phyloP scores from a whole-genome alignment of 768 basidiomycete species.

The Lentinula sp. region DNA sequence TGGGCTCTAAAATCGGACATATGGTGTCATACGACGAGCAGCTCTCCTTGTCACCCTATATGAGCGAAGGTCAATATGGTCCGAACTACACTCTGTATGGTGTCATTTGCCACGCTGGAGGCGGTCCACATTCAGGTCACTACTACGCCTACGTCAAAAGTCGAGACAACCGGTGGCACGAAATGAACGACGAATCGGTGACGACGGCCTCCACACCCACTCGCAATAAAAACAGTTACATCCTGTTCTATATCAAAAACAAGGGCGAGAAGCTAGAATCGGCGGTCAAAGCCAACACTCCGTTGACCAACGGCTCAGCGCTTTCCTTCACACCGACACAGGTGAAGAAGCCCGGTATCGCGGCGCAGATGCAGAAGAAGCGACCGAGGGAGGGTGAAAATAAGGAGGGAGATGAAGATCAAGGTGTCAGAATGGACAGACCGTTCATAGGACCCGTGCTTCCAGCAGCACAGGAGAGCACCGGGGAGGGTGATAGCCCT shows the following conservation, averaged over 20 bases:
- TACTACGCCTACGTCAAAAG: conserved; percentile 85
- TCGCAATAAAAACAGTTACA: conserved; percentile 77
- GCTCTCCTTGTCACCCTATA: conserved; percentile 66
- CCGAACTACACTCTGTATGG: conserved; percentile 86
- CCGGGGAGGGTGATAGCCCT: conserved; percentile 20
- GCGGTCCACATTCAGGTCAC: conserved; percentile 92
- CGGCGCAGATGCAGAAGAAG: conserved; percentile 43
- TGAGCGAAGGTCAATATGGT: conserved; percentile 76
- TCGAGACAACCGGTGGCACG: conserved; percentile 68
- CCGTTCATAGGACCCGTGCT: conserved; percentile 65
- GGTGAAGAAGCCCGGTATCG: conserved; percentile 31
- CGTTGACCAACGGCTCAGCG: conserved; percentile 12
- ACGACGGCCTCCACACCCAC: conserved; percentile 31
- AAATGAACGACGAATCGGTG: conserved; percentile 92
- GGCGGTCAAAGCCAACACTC: conserved; percentile 35
- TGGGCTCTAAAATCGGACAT: conserved; percentile 82
- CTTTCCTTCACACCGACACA: conserved; percentile 16
- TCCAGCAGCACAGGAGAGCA: conserved; percentile 31
- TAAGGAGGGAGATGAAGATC: conserved; percentile 46
- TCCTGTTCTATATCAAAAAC: conserved; percentile 85
- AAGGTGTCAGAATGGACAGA: conserved; percentile 38
- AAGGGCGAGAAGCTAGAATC: conserved; percentile 71
- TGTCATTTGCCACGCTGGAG: conserved; percentile 88
- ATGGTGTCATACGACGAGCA: conserved; percentile 72
- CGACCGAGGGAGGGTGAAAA: conserved; percentile 33